A percentile compares a stretch with the other conserved stretches of the same genome.
Evolutionary conservation across 257 asterid genomes (phyloP).

Genomic region (Galeopsis tetrahit): DNA sequence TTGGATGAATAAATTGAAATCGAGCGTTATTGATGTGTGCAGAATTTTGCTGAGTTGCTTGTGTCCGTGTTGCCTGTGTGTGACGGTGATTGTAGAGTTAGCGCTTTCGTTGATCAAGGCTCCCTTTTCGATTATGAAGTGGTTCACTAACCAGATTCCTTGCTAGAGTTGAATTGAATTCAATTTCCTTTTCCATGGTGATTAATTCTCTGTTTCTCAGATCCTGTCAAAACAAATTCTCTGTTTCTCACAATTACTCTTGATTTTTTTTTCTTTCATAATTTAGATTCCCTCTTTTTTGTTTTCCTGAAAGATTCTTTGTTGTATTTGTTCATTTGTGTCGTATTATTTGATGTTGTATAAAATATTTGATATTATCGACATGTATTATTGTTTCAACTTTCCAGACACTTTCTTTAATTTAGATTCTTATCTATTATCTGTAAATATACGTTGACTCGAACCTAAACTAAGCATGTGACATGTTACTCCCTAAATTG

Average conservation of each 20-base stretch:
- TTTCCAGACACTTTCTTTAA: neutral
- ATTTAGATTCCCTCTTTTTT: too few species aligned
- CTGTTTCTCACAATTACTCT: neutral
- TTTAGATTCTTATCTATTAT: too few species aligned
- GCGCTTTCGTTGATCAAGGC: constrained; percentile 67
- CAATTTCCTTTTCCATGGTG: neutral
- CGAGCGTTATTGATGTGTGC: constrained; percentile 27
- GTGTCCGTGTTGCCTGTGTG: constrained; percentile 85
- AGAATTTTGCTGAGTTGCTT: constrained; percentile 67
- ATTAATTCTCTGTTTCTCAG: neutral
- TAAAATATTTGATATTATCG: neutral
- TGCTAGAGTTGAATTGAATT: constrained; percentile 44
- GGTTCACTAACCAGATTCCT: constrained; percentile 67
- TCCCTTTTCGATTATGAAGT: constrained; percentile 63
- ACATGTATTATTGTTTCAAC: neutral
- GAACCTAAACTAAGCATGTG: too few species aligned
- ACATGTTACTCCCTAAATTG: too few species aligned
- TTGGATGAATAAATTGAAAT: neutral
- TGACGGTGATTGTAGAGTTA: constrained; percentile 67
- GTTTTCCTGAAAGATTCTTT: neutral
- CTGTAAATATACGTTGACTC: too few species aligned
- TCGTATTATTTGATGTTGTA: neutral
- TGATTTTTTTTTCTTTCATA: neutral
- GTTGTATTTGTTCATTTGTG: too few species aligned
- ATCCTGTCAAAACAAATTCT: neutral